Evolutionary conservation across 2,329 filamentous ascomycete genomes (phyloP).

Genomic region (Fusarium coicis): DNA sequence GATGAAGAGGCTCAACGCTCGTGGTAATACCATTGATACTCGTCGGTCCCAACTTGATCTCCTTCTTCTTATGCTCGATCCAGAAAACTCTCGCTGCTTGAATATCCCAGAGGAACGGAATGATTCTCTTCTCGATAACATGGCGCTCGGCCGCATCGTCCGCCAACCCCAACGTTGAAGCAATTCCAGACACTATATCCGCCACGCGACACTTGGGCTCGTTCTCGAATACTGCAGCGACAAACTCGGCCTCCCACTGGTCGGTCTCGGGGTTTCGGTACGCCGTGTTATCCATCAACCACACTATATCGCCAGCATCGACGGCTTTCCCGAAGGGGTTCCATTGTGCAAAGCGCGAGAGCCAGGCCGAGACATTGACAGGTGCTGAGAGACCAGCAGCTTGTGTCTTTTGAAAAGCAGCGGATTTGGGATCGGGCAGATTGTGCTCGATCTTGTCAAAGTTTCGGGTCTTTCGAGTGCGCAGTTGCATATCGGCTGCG

Average conservation of each 20-base stretch:
- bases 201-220: slow-evolving; percentile 74
- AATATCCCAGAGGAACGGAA: slow-evolving; percentile 82
- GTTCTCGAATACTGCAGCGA: slow-evolving; percentile 83
- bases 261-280: slow-evolving; percentile 64
- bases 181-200: slow-evolving; percentile 75
- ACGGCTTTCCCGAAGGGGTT: slow-evolving; percentile 71
- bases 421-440: slow-evolving; percentile 53
- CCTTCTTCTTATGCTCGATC: slow-evolving; percentile 64
- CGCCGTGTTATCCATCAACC: slow-evolving; percentile 92
- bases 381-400: slow-evolving; percentile 47
- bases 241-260: slow-evolving; percentile 83
- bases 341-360: slow-evolving; percentile 61
- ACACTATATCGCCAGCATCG: slow-evolving; percentile 76
- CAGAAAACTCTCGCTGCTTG: slow-evolving; percentile 75
- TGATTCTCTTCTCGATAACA: slow-evolving; percentile 74
- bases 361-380: slow-evolving; percentile 39
- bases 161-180: slow-evolving; percentile 73
- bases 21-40: slow-evolving; percentile 77
- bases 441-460: slow-evolving; percentile 63
- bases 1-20: slow-evolving; percentile 66
- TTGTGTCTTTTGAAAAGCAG: slow-evolving; percentile 46
- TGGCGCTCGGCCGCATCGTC: slow-evolving; percentile 66
- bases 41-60: slow-evolving; percentile 73
- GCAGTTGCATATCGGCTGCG: slow-evolving; percentile 60
- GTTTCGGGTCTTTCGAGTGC: slow-evolving; percentile 59